Conservation (phyloP, 805 yeast species). For the Wickerhamiella galacta region DNA sequence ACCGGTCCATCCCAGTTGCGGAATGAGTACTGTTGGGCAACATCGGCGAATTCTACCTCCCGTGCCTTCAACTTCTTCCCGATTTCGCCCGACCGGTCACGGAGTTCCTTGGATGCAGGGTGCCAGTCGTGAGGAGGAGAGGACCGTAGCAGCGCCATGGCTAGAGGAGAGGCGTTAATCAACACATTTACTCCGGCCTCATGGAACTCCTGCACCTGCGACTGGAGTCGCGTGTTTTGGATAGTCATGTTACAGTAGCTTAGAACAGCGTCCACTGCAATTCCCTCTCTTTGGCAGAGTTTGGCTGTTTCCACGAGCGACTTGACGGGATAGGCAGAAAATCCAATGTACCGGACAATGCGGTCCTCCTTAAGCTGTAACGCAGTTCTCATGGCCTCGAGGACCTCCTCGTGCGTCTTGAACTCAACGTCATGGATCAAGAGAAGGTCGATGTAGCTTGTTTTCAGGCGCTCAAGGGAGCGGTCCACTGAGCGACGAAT, state of each 20-base stretch:
- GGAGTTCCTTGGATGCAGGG: slow-evolving; percentile 52
- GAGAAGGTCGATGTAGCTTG: slow-evolving; percentile 61
- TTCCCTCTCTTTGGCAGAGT: slow-evolving; percentile 26
- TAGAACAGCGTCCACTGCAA: slow-evolving; percentile 51
- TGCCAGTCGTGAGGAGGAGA: slow-evolving; percentile 59
- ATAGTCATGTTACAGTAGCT: slow-evolving; percentile 71
- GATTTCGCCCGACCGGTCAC: slow-evolving; percentile 27
- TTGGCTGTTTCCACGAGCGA: slow-evolving; percentile 29
- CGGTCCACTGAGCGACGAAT: slow-evolving; percentile 48
- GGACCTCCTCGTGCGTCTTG: slow-evolving; percentile 35
- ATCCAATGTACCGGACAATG: slow-evolving; percentile 45
- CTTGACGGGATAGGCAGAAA: slow-evolving; percentile 76
- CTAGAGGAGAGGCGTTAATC: slow-evolving; percentile 70
- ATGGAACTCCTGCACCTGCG: slow-evolving; percentile 33
- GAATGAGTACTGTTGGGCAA: slow-evolving; percentile 65
- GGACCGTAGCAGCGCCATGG: slow-evolving; percentile 71
- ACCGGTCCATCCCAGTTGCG: slow-evolving; percentile 50
- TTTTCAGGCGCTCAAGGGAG: slow-evolving; percentile 48
- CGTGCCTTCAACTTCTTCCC: slow-evolving; percentile 30
- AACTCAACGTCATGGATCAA: slow-evolving; percentile 86
- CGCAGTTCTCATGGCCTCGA: slow-evolving; percentile 48
- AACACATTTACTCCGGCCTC: slow-evolving; percentile 38
- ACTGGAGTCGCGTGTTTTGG: slow-evolving; percentile 45
- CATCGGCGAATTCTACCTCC: slow-evolving; percentile 55
- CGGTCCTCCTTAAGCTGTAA: slow-evolving; percentile 47